A percentile compares a stretch with the other conserved stretches of the same genome.
Evolutionary conservation across 805 yeast species (phyloP).

Genomic region (Huiozyma sinensis): DNA sequence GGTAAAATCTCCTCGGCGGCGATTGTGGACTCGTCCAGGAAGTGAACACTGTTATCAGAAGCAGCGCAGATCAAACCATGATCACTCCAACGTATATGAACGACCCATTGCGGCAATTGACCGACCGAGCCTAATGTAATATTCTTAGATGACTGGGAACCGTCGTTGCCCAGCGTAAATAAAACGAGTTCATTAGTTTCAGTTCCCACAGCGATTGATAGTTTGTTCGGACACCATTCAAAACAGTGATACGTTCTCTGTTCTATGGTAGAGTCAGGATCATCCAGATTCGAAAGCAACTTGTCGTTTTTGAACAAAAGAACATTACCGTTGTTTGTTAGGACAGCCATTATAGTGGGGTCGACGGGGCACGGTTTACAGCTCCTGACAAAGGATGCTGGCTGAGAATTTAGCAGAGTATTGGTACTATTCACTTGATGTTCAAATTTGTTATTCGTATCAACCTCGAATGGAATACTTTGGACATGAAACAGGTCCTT

Average conservation of each 20-base stretch:
- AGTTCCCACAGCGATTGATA: conserved; percentile 17
- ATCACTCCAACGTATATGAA: conserved; percentile 10
- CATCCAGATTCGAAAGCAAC: conserved; percentile 15
- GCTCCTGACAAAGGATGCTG: conserved; percentile 14
- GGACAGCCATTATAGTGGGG: conserved; percentile 13
- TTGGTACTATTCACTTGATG: conserved; percentile 15
- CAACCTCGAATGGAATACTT: conserved; percentile 7
- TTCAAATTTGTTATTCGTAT: conserved; percentile 19
- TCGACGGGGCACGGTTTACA: conserved; percentile 15
- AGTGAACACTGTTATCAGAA: conserved; percentile 19
- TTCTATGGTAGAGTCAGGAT: conserved; percentile 4
- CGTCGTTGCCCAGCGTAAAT: conserved; percentile 3
- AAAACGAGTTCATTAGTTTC: conserved; percentile 16
- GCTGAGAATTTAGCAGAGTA: conserved; percentile 21
- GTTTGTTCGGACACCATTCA: conserved; percentile 20
- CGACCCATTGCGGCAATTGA: conserved; percentile 14
- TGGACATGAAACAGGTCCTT: conserved; percentile 20
- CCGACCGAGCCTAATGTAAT: neutral
- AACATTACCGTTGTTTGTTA: conserved; percentile 24
- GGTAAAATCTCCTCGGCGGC: conserved; percentile 1
- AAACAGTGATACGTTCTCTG: conserved; percentile 19
- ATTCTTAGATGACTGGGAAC: neutral
- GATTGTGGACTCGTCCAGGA: neutral
- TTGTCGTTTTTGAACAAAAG: conserved; percentile 11
- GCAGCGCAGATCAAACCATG: conserved; percentile 8